Percentiles rank a stretch among this genome's conserved stretches.
Evolutionary conservation across 164 flowering plant species (phyloP).

Genomic region (Stephania yunnanensis): DNA sequence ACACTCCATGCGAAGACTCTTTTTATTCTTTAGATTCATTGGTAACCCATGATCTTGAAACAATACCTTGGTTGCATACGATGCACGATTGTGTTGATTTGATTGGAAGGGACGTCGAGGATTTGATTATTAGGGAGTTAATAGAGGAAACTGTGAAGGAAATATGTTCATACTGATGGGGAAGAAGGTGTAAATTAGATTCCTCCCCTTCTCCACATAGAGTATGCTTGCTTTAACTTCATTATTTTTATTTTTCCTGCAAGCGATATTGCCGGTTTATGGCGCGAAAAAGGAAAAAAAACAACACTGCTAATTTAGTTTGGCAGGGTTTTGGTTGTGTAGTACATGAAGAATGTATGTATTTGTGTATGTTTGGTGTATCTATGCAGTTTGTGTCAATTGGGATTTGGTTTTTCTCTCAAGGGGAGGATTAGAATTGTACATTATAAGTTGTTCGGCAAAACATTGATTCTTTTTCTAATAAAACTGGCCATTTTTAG

Average conservation of each 20-base stretch:
- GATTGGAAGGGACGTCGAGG: constrained; percentile 55
- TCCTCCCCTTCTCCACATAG: not conserved
- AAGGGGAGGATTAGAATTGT: not conserved
- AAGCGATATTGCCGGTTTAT: not conserved
- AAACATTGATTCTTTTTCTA: constrained; percentile 3
- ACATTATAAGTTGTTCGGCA: not conserved
- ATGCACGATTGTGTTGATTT: constrained; percentile 37
- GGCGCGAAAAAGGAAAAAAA: too few species aligned
- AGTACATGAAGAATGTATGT: constrained; percentile 1
- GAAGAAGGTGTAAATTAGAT: constrained; percentile 1
- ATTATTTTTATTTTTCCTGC: not conserved
- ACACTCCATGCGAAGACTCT: constrained; percentile 37
- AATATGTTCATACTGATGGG: constrained; percentile 16
- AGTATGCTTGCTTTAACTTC: not conserved
- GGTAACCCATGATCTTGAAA: constrained; percentile 42
- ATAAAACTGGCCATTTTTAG: not conserved
- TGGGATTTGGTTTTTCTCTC: not conserved
- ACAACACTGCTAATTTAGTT: not conserved
- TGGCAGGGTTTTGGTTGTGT: not conserved
- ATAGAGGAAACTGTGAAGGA: constrained; percentile 56
- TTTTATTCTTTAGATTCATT: constrained; percentile 41
- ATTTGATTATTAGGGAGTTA: constrained; percentile 46
- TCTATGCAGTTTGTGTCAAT: not conserved
- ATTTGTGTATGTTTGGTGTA: not conserved
- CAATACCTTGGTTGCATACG: constrained; percentile 39